Evolutionary conservation across 2,329 filamentous ascomycete genomes (phyloP).

Genomic region (Akanthomyces uredinophilus): DNA sequence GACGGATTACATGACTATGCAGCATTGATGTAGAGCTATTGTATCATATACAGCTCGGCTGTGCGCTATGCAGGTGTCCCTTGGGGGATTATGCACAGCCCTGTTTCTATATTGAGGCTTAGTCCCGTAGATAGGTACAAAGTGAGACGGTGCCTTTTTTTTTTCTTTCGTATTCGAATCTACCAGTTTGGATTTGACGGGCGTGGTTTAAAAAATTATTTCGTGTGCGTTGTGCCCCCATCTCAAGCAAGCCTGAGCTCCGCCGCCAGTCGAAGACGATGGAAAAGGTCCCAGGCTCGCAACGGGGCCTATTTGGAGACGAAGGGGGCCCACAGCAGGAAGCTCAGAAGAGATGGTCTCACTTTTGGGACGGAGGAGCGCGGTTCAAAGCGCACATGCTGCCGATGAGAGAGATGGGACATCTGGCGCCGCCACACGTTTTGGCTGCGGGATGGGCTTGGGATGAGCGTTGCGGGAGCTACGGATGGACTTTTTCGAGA

Average conservation of each 20-base stretch:
- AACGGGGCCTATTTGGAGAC: not conserved
- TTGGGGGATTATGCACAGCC: slow-evolving; percentile 2
- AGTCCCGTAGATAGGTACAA: not conserved
- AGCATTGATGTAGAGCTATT: not conserved
- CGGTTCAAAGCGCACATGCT: not conserved
- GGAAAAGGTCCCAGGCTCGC: not conserved
- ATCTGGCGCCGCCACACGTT: slow-evolving; percentile 10
- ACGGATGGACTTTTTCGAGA: too few relatives aligned
- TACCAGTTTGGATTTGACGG: not conserved
- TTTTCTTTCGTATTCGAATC: not conserved
- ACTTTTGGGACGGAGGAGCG: not conserved
- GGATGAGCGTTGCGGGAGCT: not conserved
- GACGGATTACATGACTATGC: not conserved
- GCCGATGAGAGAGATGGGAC: not conserved
- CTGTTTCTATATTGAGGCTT: slow-evolving; percentile 12
- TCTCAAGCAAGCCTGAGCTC: not conserved
- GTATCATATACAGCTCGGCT: slow-evolving; percentile 4
- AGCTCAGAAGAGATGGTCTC: not conserved
- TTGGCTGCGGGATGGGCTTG: slow-evolving; percentile 6
- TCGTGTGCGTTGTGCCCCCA: not conserved
- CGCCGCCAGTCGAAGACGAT: not conserved
- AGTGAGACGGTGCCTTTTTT: not conserved
- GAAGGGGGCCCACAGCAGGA: not conserved
- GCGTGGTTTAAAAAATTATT: not conserved
- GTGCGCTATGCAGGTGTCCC: not conserved